Evolutionary conservation across 148 eudicot genomes (phyloP).

Genomic region (Polygonum maritimum): DNA sequence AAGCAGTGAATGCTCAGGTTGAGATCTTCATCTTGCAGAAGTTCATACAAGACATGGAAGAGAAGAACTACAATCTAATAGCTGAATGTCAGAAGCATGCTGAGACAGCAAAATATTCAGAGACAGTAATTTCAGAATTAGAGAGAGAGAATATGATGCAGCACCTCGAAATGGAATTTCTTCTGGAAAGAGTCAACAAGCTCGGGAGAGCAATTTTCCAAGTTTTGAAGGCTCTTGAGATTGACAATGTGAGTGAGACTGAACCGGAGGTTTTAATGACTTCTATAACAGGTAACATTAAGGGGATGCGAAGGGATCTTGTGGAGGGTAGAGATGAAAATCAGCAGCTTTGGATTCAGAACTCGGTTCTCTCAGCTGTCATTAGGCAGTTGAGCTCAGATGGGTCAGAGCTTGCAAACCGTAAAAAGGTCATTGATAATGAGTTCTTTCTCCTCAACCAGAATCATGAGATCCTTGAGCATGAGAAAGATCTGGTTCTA

Average conservation of each 20-base stretch:
- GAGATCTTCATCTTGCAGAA: constrained; percentile 79
- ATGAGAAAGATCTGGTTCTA: constrained; percentile 40
- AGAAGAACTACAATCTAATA: constrained; percentile 56
- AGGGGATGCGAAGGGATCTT: constrained; percentile 34
- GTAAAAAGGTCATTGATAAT: constrained; percentile 35
- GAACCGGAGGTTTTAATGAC: constrained; percentile 45
- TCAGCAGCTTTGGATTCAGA: constrained; percentile 54
- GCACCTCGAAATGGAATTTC: constrained; percentile 71
- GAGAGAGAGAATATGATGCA: constrained; percentile 88
- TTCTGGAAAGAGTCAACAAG: constrained; percentile 57
- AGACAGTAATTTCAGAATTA: constrained; percentile 69
- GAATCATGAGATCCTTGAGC: constrained; percentile 34
- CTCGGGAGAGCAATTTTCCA: constrained; percentile 56
- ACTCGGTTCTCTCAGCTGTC: constrained; percentile 55
- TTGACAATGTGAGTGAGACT: constrained; percentile 27
- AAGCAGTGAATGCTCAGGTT: constrained; percentile 70
- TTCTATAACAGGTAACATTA: constrained; percentile 32
- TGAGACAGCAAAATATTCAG: constrained; percentile 58
- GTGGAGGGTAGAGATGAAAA: constrained; percentile 48
- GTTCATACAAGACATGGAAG: constrained; percentile 85
- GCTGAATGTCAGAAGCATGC: constrained; percentile 71
- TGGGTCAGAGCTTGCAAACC: constrained; percentile 36
- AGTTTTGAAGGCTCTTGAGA: constrained; percentile 51
- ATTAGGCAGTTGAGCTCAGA: constrained; percentile 51
- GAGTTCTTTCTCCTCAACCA: constrained; percentile 30